phyloP scores from a whole-genome alignment of 495 filamentous ascomycete species.

The Penicillium bialowiezense region DNA sequence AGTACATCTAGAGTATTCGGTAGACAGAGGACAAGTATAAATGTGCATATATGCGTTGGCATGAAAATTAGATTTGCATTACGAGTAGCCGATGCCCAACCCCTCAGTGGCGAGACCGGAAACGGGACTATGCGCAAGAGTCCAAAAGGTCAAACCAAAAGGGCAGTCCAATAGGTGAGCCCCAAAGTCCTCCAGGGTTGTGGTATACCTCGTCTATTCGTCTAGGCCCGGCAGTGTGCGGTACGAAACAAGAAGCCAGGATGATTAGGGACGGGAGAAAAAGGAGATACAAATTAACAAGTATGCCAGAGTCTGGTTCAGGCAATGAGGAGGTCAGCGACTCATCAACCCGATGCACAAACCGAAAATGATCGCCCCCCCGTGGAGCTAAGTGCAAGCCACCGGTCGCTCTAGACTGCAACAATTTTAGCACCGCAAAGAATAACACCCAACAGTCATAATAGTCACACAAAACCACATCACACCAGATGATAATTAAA shows the following conservation, averaged over 20 bases:
- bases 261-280: too few relatives aligned
- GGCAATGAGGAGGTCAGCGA: conserved; percentile 11
- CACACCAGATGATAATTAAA: too few relatives aligned
- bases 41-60: conserved; percentile 1
- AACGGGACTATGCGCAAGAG: background rate
- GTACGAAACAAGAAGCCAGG: conserved; percentile 4
- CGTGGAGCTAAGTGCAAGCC: conserved; percentile 16
- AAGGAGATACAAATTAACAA: too few relatives aligned
- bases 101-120: conserved; percentile 15
- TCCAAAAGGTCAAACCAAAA: too few relatives aligned
- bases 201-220: too few relatives aligned
- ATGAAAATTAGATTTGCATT: background rate
- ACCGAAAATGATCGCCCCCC: conserved; percentile 22
- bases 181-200: too few relatives aligned
- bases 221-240: background rate
- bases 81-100: conserved; percentile 4
- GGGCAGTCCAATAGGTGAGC: too few relatives aligned
- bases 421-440: conserved; percentile 8
- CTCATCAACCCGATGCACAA: conserved; percentile 28
- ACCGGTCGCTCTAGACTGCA: conserved; percentile 19
- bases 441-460: background rate
- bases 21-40: too few relatives aligned
- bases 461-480: too few relatives aligned
- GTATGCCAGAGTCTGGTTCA: conserved; percentile 10
- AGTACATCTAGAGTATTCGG: too few relatives aligned